Conservation (phyloP, 106 monocot species). For the Platanthera zijinensis region DNA sequence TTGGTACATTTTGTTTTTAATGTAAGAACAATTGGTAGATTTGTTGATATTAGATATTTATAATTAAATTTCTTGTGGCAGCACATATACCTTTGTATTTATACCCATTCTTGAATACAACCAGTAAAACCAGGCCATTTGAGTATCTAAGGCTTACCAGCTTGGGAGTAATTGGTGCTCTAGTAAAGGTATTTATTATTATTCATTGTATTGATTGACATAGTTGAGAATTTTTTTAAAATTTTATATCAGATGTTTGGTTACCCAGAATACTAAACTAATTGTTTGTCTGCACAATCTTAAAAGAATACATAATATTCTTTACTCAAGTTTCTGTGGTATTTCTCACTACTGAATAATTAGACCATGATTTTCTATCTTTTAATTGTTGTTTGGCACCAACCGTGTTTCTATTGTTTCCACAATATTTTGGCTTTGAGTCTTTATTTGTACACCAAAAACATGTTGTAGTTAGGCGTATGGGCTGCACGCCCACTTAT, state of each 20-base stretch:
- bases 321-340: too few species aligned
- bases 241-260: neutral
- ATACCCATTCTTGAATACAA: constrained; percentile 94
- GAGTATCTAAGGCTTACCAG: constrained; percentile 94
- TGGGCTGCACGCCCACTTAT: too few species aligned
- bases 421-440: too few species aligned
- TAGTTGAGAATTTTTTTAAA: neutral
- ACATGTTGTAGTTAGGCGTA: too few species aligned
- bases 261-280: neutral
- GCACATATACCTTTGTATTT: constrained; percentile 92
- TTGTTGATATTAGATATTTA: neutral
- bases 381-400: too few species aligned
- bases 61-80: constrained; percentile 32
- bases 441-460: too few species aligned
- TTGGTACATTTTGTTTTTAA: constrained; percentile 1
- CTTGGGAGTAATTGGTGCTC: constrained; percentile 94
- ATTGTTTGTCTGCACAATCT: neutral
- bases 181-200: constrained; percentile 73
- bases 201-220: neutral
- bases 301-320: too few species aligned
- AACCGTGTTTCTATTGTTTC: too few species aligned
- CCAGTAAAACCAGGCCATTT: constrained; percentile 85
- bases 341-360: too few species aligned
- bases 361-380: too few species aligned
- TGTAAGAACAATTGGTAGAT: neutral